A percentile compares a stretch with the other conserved stretches of the same genome.
These are phyloP conservation scores for Populus hybrid DNA, from an alignment of 441 rosid genomes.

Conservation along the genomic window DNA sequence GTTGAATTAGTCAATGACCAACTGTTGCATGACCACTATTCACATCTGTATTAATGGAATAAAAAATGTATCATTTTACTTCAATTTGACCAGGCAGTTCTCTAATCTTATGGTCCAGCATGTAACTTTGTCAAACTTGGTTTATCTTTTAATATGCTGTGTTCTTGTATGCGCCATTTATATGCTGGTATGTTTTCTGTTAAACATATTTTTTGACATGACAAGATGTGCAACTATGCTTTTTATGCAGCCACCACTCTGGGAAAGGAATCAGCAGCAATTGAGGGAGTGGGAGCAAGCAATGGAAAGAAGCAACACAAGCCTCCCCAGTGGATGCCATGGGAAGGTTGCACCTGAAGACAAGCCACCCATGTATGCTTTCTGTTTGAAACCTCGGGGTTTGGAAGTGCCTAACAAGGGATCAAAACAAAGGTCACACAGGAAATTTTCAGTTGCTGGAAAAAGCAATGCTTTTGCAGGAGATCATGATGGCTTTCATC, in stretches of 20 bases:
- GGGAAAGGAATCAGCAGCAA: constrained; percentile 86
- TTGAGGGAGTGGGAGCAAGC: constrained; percentile 76
- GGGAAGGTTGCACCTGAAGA: constrained; percentile 48
- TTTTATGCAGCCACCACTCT: constrained; percentile 70
- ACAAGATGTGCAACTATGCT: background rate
- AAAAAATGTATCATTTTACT: background rate
- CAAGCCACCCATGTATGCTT: constrained; percentile 94
- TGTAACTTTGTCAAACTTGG: background rate
- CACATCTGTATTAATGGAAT: background rate
- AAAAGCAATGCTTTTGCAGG: constrained; percentile 43
- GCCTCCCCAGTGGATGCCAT: constrained; percentile 43
- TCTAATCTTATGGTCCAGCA: background rate
- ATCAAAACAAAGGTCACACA: constrained; percentile 82
- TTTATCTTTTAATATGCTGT: background rate
- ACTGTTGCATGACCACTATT: background rate
- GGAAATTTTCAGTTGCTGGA: constrained; percentile 59
- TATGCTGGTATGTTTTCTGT: background rate
- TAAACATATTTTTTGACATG: background rate
- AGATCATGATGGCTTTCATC: constrained; percentile 57
- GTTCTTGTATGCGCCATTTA: background rate
- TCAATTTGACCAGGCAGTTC: background rate
- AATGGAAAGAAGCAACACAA: constrained; percentile 41
- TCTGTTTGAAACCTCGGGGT: constrained; percentile 95
- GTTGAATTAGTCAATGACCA: too few relatives aligned
- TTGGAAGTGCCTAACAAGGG: constrained; percentile 90